Evolutionary conservation across 495 filamentous ascomycete genomes (phyloP).

Genomic region (Sabuloglossum arenarium): DNA sequence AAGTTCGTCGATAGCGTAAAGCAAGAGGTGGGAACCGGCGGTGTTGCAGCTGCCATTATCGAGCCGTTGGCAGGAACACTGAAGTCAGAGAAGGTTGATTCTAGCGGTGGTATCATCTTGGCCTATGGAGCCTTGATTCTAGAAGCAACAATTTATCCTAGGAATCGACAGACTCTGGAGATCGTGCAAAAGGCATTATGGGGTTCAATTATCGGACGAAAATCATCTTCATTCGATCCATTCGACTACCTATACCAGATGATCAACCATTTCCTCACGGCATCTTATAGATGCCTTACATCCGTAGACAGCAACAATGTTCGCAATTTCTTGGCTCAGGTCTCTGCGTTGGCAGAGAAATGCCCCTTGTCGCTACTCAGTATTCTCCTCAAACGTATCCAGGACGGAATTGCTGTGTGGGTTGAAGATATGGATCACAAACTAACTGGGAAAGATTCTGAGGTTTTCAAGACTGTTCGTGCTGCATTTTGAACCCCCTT

Average conservation of each 20-base stretch:
- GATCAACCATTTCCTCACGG: slow-evolving; percentile 22
- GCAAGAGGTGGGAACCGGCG: slow-evolving; percentile 43
- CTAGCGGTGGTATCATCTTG: slow-evolving; percentile 6
- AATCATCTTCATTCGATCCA: slow-evolving; percentile 29
- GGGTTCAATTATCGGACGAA: slow-evolving; percentile 26
- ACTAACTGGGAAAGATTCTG: slow-evolving; percentile 12
- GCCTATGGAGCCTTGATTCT: slow-evolving; percentile 12
- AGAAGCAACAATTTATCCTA: slow-evolving; percentile 10
- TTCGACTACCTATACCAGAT: slow-evolving; percentile 40
- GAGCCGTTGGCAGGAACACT: slow-evolving; percentile 39
- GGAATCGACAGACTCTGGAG: slow-evolving; percentile 30
- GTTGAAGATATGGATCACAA: slow-evolving; percentile 28
- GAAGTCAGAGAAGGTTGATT: slow-evolving; percentile 5
- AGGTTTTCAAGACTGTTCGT: slow-evolving; percentile 9
- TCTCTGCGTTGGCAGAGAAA: slow-evolving; percentile 16
- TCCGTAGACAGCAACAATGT: slow-evolving; percentile 4
- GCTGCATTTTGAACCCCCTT: not conserved
- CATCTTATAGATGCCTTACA: slow-evolving; percentile 21
- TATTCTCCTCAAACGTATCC: slow-evolving; percentile 27
- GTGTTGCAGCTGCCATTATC: slow-evolving; percentile 36
- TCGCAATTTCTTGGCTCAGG: slow-evolving; percentile 14
- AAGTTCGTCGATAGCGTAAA: slow-evolving; percentile 34
- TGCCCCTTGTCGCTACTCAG: slow-evolving; percentile 17
- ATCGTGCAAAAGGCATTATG: slow-evolving; percentile 34
- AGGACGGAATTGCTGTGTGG: slow-evolving; percentile 38